Percentiles rank a stretch among this genome's conserved stretches.
Conservation (phyloP, 305 asterid genomes). For the Lippia alba region DNA sequence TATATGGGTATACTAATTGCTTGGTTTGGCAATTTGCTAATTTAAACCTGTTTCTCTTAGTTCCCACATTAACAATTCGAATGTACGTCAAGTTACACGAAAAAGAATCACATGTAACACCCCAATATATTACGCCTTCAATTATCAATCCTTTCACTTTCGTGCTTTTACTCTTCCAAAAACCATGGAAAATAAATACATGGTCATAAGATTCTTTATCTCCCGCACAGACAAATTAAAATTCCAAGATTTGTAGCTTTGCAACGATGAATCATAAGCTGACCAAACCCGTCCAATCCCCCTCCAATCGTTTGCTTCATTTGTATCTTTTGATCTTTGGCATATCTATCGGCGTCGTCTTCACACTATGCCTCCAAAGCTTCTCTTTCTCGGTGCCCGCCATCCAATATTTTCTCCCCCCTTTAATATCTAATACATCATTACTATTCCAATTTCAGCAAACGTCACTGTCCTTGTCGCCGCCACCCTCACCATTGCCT, state of each 20-base stretch:
- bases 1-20: no score
- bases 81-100: not conserved
- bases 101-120: slow-evolving; percentile 31
- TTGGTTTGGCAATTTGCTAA: not conserved
- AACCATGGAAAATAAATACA: not conserved
- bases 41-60: slow-evolving; percentile 12
- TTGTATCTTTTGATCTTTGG: slow-evolving; percentile 50
- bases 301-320: slow-evolving; percentile 35
- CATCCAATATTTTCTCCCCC: slow-evolving; percentile 5
- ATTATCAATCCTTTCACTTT: slow-evolving; percentile 25
- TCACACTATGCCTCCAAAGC: slow-evolving; percentile 37
- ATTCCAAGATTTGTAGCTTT: not conserved
- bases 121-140: slow-evolving; percentile 36
- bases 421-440: slow-evolving; percentile 20
- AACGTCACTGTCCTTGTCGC: not conserved
- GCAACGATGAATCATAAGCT: slow-evolving; percentile 27
- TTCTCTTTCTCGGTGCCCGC: slow-evolving; percentile 39
- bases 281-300: slow-evolving; percentile 24
- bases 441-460: no score
- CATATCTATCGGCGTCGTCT: slow-evolving; percentile 52
- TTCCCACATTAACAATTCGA: no score
- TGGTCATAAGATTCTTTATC: not conserved
- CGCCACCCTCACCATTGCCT: not conserved
- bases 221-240: not conserved
- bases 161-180: slow-evolving; percentile 4